Evolutionary conservation across 2,329 filamentous ascomycete genomes (phyloP), one percentile per base, ranked within the genome.

Genomic region (Alternaria infectoria): DNA sequence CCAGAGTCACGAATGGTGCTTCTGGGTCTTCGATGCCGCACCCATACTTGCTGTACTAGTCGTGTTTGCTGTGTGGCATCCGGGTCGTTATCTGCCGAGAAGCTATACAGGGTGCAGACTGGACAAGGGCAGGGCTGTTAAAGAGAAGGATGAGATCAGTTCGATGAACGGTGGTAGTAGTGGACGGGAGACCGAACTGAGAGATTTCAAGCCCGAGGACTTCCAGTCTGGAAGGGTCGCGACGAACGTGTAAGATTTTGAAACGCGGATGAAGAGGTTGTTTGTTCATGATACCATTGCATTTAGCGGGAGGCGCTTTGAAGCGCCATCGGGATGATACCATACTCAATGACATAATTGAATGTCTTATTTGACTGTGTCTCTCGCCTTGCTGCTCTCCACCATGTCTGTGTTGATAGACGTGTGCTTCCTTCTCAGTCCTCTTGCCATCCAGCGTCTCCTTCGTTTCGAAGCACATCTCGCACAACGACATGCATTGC

Each of bases 1-100:
- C 1, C 85, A 86, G 67, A 78, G 71, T 5, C 81, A 84, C 21
- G 85, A 87, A 65, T 86, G 85, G 82, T 82, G 83, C 26, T 84
- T 87, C 59, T 87, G 84, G 79, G 79, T 81, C 3, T 83, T 87
- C 13, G 86, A 87, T 62, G 80, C 82, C 0, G 62, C 85, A 7
- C 84, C 85, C 0, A 85, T 86, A 77, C 63, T 83, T 4, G 71
- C 81, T 0, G 84, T 85, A 6, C 79, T 87, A 32, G 72, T 80
- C 1, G 78, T 85, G 1, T 84, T 87, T 62, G 84, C 82, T 5
- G 69, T 85, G 40, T 86, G 81, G 70, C 84, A 87, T 65, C 85
- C 85, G 0, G 76, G 76, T 3, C 55, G 68, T 6, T 79, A 77
- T 57, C 46, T 79, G 11, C 77, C 77, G 1, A 65, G 74, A 40